A percentile compares a stretch with the other conserved stretches of the same genome.
Conservation (phyloP, 148 eudicot genomes). For the Vaccinium macrocarpon region DNA sequence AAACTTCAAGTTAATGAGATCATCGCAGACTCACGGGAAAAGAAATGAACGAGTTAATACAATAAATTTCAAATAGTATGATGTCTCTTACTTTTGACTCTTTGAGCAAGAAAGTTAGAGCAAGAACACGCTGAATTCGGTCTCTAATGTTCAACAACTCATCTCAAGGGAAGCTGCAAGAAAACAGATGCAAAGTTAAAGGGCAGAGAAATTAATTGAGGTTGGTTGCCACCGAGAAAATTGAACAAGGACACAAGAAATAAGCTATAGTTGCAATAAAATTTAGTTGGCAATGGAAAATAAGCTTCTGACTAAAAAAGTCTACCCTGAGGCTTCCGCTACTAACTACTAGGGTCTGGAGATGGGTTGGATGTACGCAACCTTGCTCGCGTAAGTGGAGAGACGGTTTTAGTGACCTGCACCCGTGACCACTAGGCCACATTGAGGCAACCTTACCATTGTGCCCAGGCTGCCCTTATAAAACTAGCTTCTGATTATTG, state of each 20-base stretch:
- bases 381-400: neutral
- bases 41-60: neutral
- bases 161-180: slow-evolving; percentile 7
- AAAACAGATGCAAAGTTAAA: neutral
- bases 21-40: neutral
- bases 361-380: neutral
- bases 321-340: neutral
- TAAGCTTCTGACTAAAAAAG: slow-evolving; percentile 2
- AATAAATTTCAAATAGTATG: neutral
- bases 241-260: neutral
- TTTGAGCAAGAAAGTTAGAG: neutral
- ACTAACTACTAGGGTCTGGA: neutral
- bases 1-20: neutral
- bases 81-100: neutral
- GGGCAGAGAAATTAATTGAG: neutral
- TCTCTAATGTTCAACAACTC: neutral
- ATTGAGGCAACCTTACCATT: neutral
- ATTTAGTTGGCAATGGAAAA: neutral
- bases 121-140: neutral
- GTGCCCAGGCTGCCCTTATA: neutral
- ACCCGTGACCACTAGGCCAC: neutral
- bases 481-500: slow-evolving; percentile 6
- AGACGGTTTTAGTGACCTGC: neutral
- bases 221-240: neutral
- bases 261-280: neutral